These are phyloP conservation scores for Seiridium unicorne DNA, from an alignment of 2,329 filamentous ascomycete genomes.

Conservation along the genomic window DNA sequence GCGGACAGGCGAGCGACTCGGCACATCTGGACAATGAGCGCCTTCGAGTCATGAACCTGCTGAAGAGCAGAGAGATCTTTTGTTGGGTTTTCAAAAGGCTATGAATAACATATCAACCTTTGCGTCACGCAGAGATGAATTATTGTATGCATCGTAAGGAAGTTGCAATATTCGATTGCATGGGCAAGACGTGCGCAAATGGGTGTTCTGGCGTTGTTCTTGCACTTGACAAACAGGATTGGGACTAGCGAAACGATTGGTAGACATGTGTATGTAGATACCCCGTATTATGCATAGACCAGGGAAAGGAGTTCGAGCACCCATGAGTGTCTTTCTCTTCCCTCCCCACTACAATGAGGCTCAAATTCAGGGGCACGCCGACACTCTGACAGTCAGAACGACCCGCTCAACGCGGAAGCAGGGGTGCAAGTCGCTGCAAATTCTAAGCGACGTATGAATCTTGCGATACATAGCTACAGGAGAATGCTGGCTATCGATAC, in stretches of 20 bases:
- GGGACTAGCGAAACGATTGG: too few species aligned
- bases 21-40: constrained; percentile 95
- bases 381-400: too few species aligned
- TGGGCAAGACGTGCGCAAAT: background rate
- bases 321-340: too few species aligned
- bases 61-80: constrained; percentile 92
- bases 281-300: too few species aligned
- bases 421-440: too few species aligned
- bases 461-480: too few species aligned
- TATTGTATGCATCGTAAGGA: background rate
- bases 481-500: background rate
- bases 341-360: too few species aligned
- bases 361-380: too few species aligned
- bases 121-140: too few species aligned
- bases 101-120: constrained; percentile 20
- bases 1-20: constrained; percentile 89
- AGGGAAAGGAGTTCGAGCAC: too few species aligned
- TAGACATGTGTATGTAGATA: background rate
- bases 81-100: constrained; percentile 76
- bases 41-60: constrained; percentile 81
- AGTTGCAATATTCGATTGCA: background rate
- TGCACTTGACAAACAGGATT: background rate
- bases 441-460: too few species aligned
- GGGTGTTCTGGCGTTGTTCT: background rate
- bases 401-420: too few species aligned